Conservation (phyloP, 164 flowering plant species). For the Magnolia sinica region DNA sequence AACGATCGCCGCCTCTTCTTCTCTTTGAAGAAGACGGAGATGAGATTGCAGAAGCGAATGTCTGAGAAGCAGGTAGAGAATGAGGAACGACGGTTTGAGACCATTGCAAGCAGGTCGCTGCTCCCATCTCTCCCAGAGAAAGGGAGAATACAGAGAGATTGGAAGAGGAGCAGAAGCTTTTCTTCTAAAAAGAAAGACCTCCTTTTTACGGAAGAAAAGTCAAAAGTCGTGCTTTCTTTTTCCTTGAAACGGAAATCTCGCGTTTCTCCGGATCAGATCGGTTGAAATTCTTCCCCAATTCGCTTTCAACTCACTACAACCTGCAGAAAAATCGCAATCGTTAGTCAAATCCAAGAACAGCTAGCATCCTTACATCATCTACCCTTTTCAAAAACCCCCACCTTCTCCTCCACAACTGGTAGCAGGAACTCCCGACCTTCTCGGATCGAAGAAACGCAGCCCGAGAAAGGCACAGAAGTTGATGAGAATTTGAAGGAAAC, state of each 20-base stretch:
- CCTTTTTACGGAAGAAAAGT: not conserved
- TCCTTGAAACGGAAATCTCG: not conserved
- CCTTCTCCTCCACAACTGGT: not conserved
- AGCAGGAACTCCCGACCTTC: not conserved
- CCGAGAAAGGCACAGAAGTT: not conserved
- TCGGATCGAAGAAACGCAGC: not conserved
- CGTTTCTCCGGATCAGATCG: not conserved
- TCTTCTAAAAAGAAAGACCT: not conserved
- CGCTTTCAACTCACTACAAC: not conserved
- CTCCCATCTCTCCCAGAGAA: constrained; percentile 42
- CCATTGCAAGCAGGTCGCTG: constrained; percentile 51
- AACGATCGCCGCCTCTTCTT: constrained; percentile 21
- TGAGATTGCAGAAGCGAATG: constrained; percentile 42
- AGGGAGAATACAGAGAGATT: not conserved
- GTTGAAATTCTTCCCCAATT: not conserved
- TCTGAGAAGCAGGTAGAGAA: constrained; percentile 39
- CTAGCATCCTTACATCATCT: not conserved
- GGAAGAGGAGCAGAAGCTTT: not conserved
- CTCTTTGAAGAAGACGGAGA: constrained; percentile 34
- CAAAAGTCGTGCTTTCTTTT: not conserved
- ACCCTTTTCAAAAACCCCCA: not conserved
- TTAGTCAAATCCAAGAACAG: not conserved
- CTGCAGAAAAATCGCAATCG: not conserved
- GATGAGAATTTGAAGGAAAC: not conserved
- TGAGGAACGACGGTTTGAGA: constrained; percentile 45